Evolutionary conservation across 768 basidiomycete species (phyloP), one percentile per base, ranked within the genome.

Genomic region (Leccinum aurantiacum): DNA sequence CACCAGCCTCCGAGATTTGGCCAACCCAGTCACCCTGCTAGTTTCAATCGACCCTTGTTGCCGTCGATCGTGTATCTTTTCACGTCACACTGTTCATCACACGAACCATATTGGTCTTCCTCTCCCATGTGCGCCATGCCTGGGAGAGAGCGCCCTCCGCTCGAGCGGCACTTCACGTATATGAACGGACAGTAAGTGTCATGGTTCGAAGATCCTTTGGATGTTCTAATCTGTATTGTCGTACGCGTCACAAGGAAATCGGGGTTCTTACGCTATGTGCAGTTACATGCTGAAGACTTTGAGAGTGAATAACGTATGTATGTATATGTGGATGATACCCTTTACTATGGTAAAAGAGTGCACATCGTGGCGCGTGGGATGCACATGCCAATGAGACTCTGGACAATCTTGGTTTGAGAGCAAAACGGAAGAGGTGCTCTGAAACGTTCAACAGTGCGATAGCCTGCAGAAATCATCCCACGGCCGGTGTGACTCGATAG

Each of bases 31-130:
- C 44, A 56, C 54, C 63, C 57, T 41, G 53, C 59, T n/a, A n/a
- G 35, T 54, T 54, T 70, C 14, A 56, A 61, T 41, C 71, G 71
- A 49, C 70, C 72, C 6, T 58, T 58, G 10, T 62, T 75, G n/a
- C 78, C 79, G 3, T 70, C 71, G 6, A 71, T 81, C 38, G 68
- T 77, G 58, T 82, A 81, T 53, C 68, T 81, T 29, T 76, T 80
- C 55, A 81, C 81, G 0, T 77, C 80, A 0, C 58, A 63, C 19
- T 27, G 8, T 27, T 27, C 75, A 17, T 64, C 62, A 3, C 69
- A 74, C 44, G 66, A 70, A 53, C 76, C 81, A 0, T 71, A 77
- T 58, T 80, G 79, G 75, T 77, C 78, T 13, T 68, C 75, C 4
- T 72, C 71, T 11, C 78, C 77, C 8, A 61, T 69, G 46, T 65